Conservation (phyloP, 2,329 filamentous ascomycete genomes). For the Sclerotinia spermophila region DNA sequence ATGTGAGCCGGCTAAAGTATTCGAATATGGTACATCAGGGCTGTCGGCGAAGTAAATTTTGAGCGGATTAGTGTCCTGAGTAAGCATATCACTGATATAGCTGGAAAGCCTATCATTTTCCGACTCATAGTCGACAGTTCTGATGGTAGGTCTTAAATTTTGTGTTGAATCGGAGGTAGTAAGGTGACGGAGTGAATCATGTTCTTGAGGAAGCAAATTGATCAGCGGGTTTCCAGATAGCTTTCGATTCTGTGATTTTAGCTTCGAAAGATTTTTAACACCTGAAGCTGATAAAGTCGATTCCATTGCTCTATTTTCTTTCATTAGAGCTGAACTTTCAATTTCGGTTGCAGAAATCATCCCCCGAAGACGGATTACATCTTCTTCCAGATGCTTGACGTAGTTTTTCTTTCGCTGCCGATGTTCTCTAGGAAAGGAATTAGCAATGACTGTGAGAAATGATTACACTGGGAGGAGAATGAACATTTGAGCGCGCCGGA, state of each 20-base stretch:
- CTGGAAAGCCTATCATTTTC: conserved; percentile 12
- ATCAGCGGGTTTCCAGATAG: neutral
- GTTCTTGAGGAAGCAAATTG: neutral
- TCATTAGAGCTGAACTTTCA: conserved; percentile 22
- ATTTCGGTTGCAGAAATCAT: conserved; percentile 29
- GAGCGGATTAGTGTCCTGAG: neutral
- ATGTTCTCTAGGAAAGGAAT: conserved; percentile 28
- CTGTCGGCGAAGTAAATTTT: neutral
- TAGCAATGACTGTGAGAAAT: neutral
- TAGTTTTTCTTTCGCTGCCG: conserved; percentile 34
- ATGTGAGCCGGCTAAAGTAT: neutral
- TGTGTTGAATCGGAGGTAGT: neutral
- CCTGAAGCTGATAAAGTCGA: neutral
- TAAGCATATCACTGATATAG: neutral
- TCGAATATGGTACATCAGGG: neutral
- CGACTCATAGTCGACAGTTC: neutral
- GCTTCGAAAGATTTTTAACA: neutral
- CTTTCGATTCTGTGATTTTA: neutral
- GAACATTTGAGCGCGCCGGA: conserved; percentile 35
- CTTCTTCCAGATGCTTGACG: conserved; percentile 34
- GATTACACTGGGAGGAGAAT: neutral
- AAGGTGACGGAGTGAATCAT: neutral
- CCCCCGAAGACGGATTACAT: conserved; percentile 31
- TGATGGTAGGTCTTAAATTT: neutral
- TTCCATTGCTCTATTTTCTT: conserved; percentile 31